Evolutionary conservation across 257 asterid species (phyloP), one percentile per base, ranked within the genome.

Genomic region (Capsicum rhomboideum): DNA sequence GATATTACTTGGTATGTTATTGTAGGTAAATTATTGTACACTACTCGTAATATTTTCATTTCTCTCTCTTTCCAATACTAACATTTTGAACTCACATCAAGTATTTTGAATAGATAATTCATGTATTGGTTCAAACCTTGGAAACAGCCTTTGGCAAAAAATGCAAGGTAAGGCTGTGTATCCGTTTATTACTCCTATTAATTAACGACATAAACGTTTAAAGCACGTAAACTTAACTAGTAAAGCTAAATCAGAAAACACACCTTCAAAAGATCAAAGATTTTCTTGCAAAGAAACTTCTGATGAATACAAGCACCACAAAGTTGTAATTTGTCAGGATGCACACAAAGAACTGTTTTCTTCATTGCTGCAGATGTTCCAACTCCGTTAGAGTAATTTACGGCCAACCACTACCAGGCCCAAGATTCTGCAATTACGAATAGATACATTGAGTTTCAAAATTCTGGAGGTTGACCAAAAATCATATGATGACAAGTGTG

Each of bases 241-340:
- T n/a, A 68, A 58, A 66, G 58, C 77, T 55, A 56, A 68, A 71
- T 50, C 40, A 78, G 86, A 29, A 85, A 75, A 75, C 93, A 29
- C 84, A 96, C 99, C 97, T 96, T 94, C 83, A 96, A 89, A 87
- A 96, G 95, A 89, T 96, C 99, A 89, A 96, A 96, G 89, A 94
- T 97, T 92, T 96, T 96, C 91, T 96, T 98, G 72, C 98, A 91
- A 82, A 90, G 88, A 89, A 92, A 96, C 89, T 96, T 96, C 84
- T 94, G 98, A 77, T 94, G 99, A 87, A 93, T 83, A 53, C 95
- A 90, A 46, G 99, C 99, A 69, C 98, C 98, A 49, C 98, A 94
- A 46, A 94, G 99, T 79, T 96, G 99, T 90, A 96, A 89, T 91
- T 96, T 96, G 89, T 96, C 98, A 3, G 99, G 99, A 85, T 94